Percentiles rank a stretch among this genome's conserved stretches.
phyloP scores from a whole-genome alignment of 2,329 filamentous ascomycete genomes.

The Penicillium sp. region DNA sequence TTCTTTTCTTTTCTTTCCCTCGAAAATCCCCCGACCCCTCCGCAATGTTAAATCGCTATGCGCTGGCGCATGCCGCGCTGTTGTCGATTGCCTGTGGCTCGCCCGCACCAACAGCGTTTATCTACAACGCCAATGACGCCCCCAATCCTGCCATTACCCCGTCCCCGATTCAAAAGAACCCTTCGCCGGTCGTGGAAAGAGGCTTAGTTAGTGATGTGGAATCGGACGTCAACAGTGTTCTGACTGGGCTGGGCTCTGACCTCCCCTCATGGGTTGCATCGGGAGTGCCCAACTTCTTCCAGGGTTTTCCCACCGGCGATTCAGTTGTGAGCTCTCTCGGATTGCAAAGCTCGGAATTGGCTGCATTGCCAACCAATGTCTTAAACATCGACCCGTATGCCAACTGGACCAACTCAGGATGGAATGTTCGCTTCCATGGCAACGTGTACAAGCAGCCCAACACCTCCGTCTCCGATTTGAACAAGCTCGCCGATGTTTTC shows the following conservation, averaged over 20 bases:
- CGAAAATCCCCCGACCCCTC: no score
- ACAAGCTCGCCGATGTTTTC: constrained; percentile 72
- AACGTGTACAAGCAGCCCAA: constrained; percentile 82
- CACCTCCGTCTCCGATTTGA: constrained; percentile 65
- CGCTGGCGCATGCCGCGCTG: constrained; percentile 12
- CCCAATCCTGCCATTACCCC: constrained; percentile 17
- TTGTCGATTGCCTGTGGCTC: constrained; percentile 13
- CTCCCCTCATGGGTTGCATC: constrained; percentile 27
- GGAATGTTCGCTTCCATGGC: constrained; percentile 76
- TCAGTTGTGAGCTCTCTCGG: constrained; percentile 27
- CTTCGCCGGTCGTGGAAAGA: constrained; percentile 14
- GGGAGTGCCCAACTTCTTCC: constrained; percentile 27
- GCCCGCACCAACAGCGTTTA: constrained; percentile 18
- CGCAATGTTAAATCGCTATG: not conserved
- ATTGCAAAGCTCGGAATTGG: constrained; percentile 15
- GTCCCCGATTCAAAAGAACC: constrained; percentile 14
- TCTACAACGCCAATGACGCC: not conserved
- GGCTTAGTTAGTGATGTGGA: constrained; percentile 10
- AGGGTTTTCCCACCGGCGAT: constrained; percentile 26
- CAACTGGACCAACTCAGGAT: constrained; percentile 79
- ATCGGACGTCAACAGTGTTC: constrained; percentile 4
- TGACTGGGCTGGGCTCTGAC: constrained; percentile 18
- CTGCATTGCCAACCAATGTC: constrained; percentile 26
- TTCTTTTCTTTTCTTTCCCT: no score
- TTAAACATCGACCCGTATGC: constrained; percentile 53